phyloP scores from a whole-genome alignment of 2,329 filamentous ascomycete species.

The Trichoderma gracile region DNA sequence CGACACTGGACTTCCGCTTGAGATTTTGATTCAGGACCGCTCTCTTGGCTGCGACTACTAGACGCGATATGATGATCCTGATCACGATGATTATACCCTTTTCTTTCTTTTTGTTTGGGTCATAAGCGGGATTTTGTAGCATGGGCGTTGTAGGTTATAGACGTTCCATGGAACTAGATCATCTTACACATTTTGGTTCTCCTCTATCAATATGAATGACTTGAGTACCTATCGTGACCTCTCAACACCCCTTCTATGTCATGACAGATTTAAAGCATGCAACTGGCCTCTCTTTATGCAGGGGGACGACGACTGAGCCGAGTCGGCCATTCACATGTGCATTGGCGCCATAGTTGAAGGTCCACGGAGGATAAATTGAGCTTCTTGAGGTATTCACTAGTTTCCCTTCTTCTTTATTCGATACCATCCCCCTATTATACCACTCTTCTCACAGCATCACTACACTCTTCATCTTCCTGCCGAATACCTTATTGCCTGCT shows the following conservation, averaged over 20 bases:
- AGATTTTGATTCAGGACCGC: not conserved
- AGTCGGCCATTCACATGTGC: not conserved
- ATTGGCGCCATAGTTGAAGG: too few relatives aligned
- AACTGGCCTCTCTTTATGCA: not conserved
- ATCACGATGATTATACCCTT: slow-evolving; percentile 12
- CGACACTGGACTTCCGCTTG: not conserved
- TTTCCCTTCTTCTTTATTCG: too few relatives aligned
- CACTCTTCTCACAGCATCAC: too few relatives aligned
- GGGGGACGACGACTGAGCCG: not conserved
- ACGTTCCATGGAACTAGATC: not conserved
- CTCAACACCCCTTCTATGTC: too few relatives aligned
- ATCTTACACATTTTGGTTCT: not conserved
- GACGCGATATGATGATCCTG: not conserved
- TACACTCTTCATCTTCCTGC: too few relatives aligned
- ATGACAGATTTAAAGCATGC: not conserved
- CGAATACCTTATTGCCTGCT: too few relatives aligned
- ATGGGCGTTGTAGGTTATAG: slow-evolving; percentile 16
- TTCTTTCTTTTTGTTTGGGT: not conserved
- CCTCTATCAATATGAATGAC: not conserved
- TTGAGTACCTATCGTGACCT: too few relatives aligned
- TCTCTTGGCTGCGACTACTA: not conserved
- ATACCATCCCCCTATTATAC: too few relatives aligned
- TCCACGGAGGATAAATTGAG: too few relatives aligned
- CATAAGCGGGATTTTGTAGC: slow-evolving; percentile 7
- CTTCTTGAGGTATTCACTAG: too few relatives aligned